A percentile compares a stretch with the other conserved stretches of the same genome.
phyloP scores from a whole-genome alignment of 2,329 filamentous ascomycete species.

The Diaporthe ampelina region DNA sequence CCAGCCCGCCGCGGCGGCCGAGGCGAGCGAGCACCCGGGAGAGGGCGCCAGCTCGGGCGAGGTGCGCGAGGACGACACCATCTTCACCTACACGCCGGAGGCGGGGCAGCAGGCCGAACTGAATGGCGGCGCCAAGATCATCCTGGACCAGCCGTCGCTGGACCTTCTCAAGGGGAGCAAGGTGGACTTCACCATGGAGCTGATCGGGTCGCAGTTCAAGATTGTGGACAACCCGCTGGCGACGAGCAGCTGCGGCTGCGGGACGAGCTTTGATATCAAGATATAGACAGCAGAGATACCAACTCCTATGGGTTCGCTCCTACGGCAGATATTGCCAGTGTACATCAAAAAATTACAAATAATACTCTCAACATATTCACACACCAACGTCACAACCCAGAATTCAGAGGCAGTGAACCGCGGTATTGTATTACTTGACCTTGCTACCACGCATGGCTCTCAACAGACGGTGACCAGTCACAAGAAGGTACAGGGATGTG shows the following conservation, averaged over 20 bases:
- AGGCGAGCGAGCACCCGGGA: conserved; percentile 41
- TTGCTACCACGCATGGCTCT: conserved; percentile 33
- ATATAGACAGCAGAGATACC: conserved; percentile 54
- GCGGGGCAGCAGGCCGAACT: conserved; percentile 53
- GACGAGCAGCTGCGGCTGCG: conserved; percentile 95
- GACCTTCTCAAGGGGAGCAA: conserved; percentile 94
- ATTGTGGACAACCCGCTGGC: conserved; percentile 93
- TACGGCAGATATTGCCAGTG: neutral
- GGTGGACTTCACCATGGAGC: conserved; percentile 95
- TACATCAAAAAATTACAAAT: conserved; percentile 32
- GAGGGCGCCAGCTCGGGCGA: conserved; percentile 51
- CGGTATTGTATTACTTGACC: conserved; percentile 37
- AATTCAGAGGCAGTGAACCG: conserved; percentile 31
- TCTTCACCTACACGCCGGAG: conserved; percentile 80
- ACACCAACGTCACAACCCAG: conserved; percentile 30
- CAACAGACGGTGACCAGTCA: conserved; percentile 40
- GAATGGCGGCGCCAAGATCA: conserved; percentile 75
- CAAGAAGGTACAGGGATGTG: conserved; percentile 36
- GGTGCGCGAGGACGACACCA: conserved; percentile 82
- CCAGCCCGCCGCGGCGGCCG: conserved; percentile 36
- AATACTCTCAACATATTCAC: conserved; percentile 8
- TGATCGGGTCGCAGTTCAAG: conserved; percentile 93
- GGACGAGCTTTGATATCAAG: conserved; percentile 97
- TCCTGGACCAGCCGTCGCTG: conserved; percentile 89
- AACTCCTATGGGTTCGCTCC: neutral